Evolutionary conservation across 2,329 filamentous ascomycete species (phyloP).

Genomic region (Celoporthe dispersa): DNA sequence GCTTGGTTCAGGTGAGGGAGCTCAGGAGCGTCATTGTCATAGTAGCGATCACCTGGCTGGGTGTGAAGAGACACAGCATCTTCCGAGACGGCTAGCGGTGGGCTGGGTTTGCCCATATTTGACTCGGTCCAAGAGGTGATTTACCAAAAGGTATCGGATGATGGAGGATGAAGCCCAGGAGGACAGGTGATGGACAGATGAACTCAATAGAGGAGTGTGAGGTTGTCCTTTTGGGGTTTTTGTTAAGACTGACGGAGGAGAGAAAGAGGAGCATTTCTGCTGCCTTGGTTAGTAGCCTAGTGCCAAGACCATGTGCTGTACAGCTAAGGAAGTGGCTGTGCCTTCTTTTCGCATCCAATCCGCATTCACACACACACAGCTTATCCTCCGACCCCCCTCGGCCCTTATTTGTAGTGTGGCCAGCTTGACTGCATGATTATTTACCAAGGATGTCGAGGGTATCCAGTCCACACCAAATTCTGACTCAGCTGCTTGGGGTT

Average conservation of each 20-base stretch:
- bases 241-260: background rate
- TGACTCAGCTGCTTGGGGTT: background rate
- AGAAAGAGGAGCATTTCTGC: background rate
- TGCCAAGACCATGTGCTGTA: background rate
- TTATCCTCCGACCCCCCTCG: background rate
- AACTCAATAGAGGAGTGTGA: background rate
- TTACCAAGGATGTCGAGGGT: background rate
- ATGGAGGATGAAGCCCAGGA: background rate
- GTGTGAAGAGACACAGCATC: conserved; percentile 37
- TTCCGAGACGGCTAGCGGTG: conserved; percentile 28
- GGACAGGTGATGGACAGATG: background rate
- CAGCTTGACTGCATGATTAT: background rate
- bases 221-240: background rate
- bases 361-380: background rate
- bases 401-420: background rate
- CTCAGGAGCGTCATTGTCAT: conserved; percentile 44
- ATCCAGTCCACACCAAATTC: background rate
- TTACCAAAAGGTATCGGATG: background rate
- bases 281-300: background rate
- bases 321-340: background rate
- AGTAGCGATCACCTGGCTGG: conserved; percentile 38
- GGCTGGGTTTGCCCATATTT: conserved; percentile 36
- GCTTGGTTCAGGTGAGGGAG: conserved; percentile 30
- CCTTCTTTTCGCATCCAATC: background rate
- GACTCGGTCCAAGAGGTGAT: background rate